Evolutionary conservation across 1,284 basidiomycete species (phyloP).

Genomic region (Salmacisia buchloeana): DNA sequence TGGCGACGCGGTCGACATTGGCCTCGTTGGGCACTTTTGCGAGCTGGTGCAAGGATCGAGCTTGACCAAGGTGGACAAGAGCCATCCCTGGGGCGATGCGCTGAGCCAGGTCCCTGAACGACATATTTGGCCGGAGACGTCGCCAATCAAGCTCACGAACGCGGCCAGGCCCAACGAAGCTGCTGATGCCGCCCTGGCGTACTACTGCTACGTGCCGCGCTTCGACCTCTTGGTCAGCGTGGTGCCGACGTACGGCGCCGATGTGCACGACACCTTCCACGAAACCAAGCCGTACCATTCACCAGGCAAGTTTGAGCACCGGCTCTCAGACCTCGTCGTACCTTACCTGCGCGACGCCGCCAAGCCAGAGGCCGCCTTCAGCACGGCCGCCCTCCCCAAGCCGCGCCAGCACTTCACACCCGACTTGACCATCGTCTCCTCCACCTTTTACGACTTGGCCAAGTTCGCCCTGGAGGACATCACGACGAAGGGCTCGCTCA

Average conservation of each 20-base stretch:
- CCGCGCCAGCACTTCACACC: constrained; percentile 38
- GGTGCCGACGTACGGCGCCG: constrained; percentile 51
- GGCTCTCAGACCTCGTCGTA: constrained; percentile 44
- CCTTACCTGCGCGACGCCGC: constrained; percentile 33
- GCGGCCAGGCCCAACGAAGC: background rate
- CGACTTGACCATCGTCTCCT: constrained; percentile 50
- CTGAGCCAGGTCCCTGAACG: constrained; percentile 27
- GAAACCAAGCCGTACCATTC: constrained; percentile 45
- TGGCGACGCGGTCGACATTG: constrained; percentile 50
- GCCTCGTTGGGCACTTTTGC: constrained; percentile 52
- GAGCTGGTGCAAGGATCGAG: constrained; percentile 41
- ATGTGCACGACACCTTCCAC: constrained; percentile 49
- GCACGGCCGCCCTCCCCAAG: constrained; percentile 22
- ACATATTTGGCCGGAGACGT: constrained; percentile 14
- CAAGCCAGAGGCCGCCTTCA: constrained; percentile 15
- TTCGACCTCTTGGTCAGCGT: constrained; percentile 51
- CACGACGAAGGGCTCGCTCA: constrained; percentile 27
- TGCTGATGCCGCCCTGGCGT: constrained; percentile 45
- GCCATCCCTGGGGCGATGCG: constrained; percentile 42
- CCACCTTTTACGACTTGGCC: constrained; percentile 51
- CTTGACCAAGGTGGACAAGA: constrained; percentile 34
- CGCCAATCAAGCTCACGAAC: constrained; percentile 17
- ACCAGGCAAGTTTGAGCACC: constrained; percentile 50
- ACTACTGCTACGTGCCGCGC: constrained; percentile 51
- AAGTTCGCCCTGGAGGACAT: constrained; percentile 50